phyloP scores from a whole-genome alignment of 768 basidiomycete species.

The Leccinum pellstonianum region DNA sequence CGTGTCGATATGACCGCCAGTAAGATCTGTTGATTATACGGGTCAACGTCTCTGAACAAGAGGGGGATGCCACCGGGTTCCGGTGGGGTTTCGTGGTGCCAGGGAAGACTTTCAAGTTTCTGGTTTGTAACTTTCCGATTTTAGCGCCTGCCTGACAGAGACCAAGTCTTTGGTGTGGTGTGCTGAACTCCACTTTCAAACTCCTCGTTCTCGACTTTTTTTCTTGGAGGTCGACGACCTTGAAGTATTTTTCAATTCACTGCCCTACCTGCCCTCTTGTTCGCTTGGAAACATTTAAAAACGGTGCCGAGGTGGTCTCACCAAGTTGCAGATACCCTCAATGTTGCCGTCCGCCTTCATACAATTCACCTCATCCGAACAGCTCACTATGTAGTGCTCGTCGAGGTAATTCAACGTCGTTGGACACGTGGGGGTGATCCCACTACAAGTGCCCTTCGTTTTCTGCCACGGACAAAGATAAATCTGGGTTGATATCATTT shows the following conservation, averaged over 20 bases:
- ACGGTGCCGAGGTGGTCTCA: not conserved
- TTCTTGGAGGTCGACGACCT: not conserved
- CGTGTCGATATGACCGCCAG: not conserved
- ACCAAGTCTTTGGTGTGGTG: not conserved
- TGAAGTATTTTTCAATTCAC: not conserved
- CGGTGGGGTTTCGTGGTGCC: not conserved
- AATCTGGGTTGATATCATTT: too few species aligned
- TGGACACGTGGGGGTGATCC: not conserved
- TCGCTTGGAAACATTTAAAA: not conserved
- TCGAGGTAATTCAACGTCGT: not conserved
- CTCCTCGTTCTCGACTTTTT: not conserved
- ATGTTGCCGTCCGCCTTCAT: not conserved
- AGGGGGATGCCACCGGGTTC: not conserved
- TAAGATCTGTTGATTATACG: constrained; percentile 5
- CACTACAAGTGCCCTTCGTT: not conserved
- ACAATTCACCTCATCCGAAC: not conserved
- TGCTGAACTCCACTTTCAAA: not conserved
- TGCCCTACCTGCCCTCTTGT: too few species aligned
- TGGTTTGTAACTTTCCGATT: not conserved
- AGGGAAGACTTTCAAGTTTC: not conserved
- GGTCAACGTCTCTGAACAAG: not conserved
- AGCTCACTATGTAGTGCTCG: not conserved
- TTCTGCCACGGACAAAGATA: not conserved
- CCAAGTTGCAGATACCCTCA: not conserved
- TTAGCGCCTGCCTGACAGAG: not conserved